Evolutionary conservation across 306 rosid genomes (phyloP), one percentile per base, ranked within the genome.

Genomic region (Cicer yamashitae): DNA sequence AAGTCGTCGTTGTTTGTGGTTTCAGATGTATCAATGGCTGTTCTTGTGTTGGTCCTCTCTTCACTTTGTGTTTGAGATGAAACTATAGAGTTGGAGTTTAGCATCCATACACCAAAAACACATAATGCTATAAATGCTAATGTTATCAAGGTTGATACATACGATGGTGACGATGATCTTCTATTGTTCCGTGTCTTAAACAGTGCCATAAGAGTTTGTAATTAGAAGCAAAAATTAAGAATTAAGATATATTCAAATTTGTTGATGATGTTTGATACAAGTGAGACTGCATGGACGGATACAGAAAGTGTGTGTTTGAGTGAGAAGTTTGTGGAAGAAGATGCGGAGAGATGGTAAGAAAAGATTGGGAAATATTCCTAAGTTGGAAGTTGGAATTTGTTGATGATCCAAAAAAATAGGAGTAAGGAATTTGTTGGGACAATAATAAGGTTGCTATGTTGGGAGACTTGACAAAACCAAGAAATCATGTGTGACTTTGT

Each of bases 361-460:
- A 68, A 84, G 57, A 62, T 56, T 57, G 6, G 53, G 79, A 86
- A 75, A 73, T 25, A 50, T 82, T 84, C 67, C 56, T 39, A 84
- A 77, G 66, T 70, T 76, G 38, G 87, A 80, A 77, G 64, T 68
- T 81, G 67, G 87, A 86, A 84, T 70, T 82, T 53, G 71, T 77
- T 68, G 74, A 89, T 67, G 94, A 91, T 91, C 97, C 98, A 59
- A 70, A 73, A 73, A 86, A 88, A 88, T 91, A 76, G 97, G 97
- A 85, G 46, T 60, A 75, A 86, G 87, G 83, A 74, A 79, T 65
- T 85, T 80, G 80, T 76, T 70, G 1, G 1, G 50, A 66, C 76
- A 47, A 68, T 9, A 22, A 41, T 59, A 12, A 62, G 66, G 79
- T 65, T 81, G 13, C 30, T 45, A 62, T 61, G 63, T 14, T 54